phyloP scores from a whole-genome alignment of 139 green algal species.

The Chlorella vulgaris region DNA sequence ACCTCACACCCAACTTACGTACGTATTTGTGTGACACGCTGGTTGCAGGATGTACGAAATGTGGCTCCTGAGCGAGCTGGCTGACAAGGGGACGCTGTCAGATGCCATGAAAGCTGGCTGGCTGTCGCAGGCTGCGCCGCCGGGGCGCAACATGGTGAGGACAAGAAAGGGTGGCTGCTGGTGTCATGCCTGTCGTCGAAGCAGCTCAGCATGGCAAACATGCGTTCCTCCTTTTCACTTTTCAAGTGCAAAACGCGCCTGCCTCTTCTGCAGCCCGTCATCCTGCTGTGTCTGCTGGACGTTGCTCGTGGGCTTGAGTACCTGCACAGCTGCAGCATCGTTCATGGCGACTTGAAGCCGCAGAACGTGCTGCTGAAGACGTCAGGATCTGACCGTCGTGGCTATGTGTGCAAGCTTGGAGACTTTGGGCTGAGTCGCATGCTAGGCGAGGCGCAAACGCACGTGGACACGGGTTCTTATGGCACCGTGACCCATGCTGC shows the following conservation, averaged over 20 bases:
- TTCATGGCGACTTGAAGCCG: constrained; percentile 79
- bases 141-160: neutral
- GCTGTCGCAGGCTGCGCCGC: neutral
- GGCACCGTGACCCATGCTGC: constrained; percentile 58
- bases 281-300: constrained; percentile 42
- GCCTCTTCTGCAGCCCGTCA: neutral
- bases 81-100: constrained; percentile 21
- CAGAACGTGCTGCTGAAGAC: constrained; percentile 76
- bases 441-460: neutral
- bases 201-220: too few species aligned
- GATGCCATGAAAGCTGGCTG: constrained; percentile 8
- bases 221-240: neutral
- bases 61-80: constrained; percentile 38
- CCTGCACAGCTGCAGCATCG: constrained; percentile 42
- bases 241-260: neutral
- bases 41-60: constrained; percentile 26
- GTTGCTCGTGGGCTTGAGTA: constrained; percentile 48
- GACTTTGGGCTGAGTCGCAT: constrained; percentile 13
- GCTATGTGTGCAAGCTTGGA: constrained; percentile 77
- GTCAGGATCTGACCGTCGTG: constrained; percentile 52
- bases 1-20: too few species aligned
- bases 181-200: too few species aligned
- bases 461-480: constrained; percentile 35
- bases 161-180: too few species aligned
- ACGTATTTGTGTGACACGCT: too few species aligned